phyloP scores from a whole-genome alignment of 352 stramenopile species.

The Phytopythium delawarense region DNA sequence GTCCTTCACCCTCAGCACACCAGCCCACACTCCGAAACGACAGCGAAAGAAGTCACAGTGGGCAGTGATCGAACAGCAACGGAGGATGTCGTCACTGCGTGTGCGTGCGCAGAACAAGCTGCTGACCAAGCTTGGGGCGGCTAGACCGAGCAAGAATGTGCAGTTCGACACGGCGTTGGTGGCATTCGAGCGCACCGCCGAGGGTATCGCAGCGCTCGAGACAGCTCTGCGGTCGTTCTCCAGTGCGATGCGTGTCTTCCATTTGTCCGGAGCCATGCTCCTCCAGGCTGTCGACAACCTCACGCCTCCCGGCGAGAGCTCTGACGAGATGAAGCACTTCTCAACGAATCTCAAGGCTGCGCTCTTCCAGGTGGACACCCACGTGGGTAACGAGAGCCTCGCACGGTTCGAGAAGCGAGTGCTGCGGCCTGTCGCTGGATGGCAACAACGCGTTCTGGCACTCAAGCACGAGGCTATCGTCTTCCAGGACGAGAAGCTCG shows the following conservation, averaged over 20 bases:
- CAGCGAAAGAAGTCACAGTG: neutral
- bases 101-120: conserved; percentile 81
- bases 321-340: conserved; percentile 61
- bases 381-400: conserved; percentile 43
- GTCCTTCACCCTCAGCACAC: neutral
- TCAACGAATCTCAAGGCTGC: conserved; percentile 51
- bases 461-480: conserved; percentile 44
- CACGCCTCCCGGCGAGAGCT: conserved; percentile 24
- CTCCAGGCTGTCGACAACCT: conserved; percentile 47
- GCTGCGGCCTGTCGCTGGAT: conserved; percentile 47
- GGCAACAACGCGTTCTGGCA: conserved; percentile 36
- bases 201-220: conserved; percentile 44
- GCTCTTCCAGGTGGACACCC: conserved; percentile 56
- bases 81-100: conserved; percentile 68
- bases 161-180: conserved; percentile 61
- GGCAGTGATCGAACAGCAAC: neutral
- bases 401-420: conserved; percentile 60
- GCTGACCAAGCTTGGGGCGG: conserved; percentile 53
- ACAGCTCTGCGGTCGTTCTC: conserved; percentile 50
- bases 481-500: conserved; percentile 61
- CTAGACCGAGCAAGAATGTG: conserved; percentile 77
- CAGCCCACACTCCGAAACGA: neutral
- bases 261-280: conserved; percentile 49
- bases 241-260: conserved; percentile 53
- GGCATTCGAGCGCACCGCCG: conserved; percentile 57